Base-by-base conservation (phyloP, 345 rosid genomes). In the Adansonia digitata region DNA sequence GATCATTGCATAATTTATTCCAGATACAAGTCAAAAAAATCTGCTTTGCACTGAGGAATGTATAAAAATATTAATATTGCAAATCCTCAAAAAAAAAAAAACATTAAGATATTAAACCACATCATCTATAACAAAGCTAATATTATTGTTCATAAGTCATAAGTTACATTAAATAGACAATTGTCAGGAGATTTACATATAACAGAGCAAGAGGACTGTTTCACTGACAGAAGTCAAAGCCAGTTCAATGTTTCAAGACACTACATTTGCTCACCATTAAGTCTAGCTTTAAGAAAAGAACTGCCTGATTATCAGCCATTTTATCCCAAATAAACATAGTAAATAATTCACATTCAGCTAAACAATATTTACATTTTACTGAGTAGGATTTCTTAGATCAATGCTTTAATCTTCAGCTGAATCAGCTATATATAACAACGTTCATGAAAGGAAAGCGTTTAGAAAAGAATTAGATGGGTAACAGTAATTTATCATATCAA, bases 401-500 rank as follows among this genome's bases (percentile, higher is more conserved):
- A 51, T 14, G 57, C 73, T 77, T 26, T 60, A 37, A 22, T 15
- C 51, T 60, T 48, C 42, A 70, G 5, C 48, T 15, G 15, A 39
- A 39, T 63, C 3, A 45, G 7, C 37, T 37, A n/a, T 22, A 13
- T 31, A 57, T 57, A 26, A 12, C 2, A 11, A 57, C 37, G 39
- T 14, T 35, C 5, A 14, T 62, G n/a, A 63, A 35, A 27, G 68
- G 46, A 18, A 35, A 37, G 26, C 7, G 46, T n/a, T 0, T 5
- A 14, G 20, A 37, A 5, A 63, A n/a, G 68, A 27, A 39, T n/a
- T n/a, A n/a, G 4, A 0, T 37, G 0, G 69, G 48, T 63, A 63
- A 63, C 48, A 2, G 69, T 37, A 63, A n/a, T 68, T 24, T 49
- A 56, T 75, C 75, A 78, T 78, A 83, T 77, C 63, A 79, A 61